Evolutionary conservation across 2,329 filamentous ascomycete genomes (phyloP).

Genomic region (Colletotrichum salicis): DNA sequence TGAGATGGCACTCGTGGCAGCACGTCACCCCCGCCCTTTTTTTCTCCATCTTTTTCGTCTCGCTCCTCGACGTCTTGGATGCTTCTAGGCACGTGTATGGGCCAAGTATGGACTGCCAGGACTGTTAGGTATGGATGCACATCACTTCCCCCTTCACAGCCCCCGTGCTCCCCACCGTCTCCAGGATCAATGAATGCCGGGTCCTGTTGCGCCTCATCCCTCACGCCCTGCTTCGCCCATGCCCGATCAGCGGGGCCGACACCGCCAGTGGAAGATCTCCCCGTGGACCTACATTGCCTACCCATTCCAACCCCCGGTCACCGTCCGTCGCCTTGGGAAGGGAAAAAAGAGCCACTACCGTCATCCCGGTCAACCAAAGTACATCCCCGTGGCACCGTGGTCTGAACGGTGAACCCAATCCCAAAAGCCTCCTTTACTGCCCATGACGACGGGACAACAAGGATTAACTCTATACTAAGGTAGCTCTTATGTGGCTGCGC

Average conservation of each 20-base stretch:
- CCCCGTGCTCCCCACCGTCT: not conserved
- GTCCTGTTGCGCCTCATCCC: slow-evolving; percentile 24
- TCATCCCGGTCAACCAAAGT: slow-evolving; percentile 15
- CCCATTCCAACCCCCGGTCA: slow-evolving; percentile 5
- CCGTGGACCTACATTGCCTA: not conserved
- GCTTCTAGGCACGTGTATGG: not conserved
- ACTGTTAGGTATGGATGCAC: not conserved
- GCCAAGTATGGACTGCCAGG: not conserved
- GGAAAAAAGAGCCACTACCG: not conserved
- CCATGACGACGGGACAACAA: not conserved
- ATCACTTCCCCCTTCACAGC: not conserved
- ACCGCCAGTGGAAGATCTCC: slow-evolving; percentile 20
- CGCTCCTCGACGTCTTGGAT: not conserved
- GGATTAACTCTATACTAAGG: not conserved
- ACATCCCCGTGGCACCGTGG: not conserved
- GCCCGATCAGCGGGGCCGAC: slow-evolving; percentile 27
- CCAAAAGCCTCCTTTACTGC: slow-evolving; percentile 14
- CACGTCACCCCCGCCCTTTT: slow-evolving; percentile 17
- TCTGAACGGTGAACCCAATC: not conserved
- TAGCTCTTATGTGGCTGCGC: not conserved
- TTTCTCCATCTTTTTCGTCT: not conserved
- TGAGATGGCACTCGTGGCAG: slow-evolving; percentile 24
- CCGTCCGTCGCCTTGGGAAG: not conserved
- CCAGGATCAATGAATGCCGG: slow-evolving; percentile 15
- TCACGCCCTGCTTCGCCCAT: slow-evolving; percentile 19